Evolutionary conservation across 352 stramenopile genomes (phyloP), one percentile per base, ranked within the genome.

Genomic region (Phytophthora hybrid): DNA sequence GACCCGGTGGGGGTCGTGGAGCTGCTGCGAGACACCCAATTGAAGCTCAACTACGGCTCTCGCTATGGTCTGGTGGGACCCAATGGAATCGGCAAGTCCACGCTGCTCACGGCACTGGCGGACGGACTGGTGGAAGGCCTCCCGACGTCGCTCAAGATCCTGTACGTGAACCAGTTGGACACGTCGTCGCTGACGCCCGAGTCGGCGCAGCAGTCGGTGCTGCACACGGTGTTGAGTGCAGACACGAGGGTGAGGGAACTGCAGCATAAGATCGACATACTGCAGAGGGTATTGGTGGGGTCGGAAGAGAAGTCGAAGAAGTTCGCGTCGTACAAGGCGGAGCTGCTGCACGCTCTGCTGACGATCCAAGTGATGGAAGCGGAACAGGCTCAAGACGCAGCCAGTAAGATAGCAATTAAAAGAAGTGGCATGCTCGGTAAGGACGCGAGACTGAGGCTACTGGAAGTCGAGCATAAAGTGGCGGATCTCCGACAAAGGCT

Each of bases 81-180:
- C 49, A 89, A 92, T 66, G 81, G 82, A 3, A 87, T 88, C 49
- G 91, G 91, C 58, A 98, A 98, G 74, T 98, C 94, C 32, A 98
- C 96, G 19, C 78, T 99, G 41, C 77, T 99, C 29, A 95, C 97
- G 63, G 90, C 98, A 16, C 90, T 99, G 71, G 89, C 83, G 11
- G 93, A 97, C 29, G 93, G 97, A 73, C 73, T 99, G 2, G 76
- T 90, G 9, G 83, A 90, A 67, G 78, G 80, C 0, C 65, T 90
- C 10, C 80, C 83, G 34, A 52, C 76, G 31, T 71, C 80, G 55
- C 66, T 90, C 11, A 82, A 82, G 59, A 80, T 90, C 18, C 56
- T 90, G 73, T 90, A 88, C 63, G 79, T 90, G 55, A 88, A 90
- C 59, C 83, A 90, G 56, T 59, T 90, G n/a, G 81, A 89, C 66